Base-by-base conservation (phyloP, 345 rosid genomes). In the Lepidium didymum region DNA sequence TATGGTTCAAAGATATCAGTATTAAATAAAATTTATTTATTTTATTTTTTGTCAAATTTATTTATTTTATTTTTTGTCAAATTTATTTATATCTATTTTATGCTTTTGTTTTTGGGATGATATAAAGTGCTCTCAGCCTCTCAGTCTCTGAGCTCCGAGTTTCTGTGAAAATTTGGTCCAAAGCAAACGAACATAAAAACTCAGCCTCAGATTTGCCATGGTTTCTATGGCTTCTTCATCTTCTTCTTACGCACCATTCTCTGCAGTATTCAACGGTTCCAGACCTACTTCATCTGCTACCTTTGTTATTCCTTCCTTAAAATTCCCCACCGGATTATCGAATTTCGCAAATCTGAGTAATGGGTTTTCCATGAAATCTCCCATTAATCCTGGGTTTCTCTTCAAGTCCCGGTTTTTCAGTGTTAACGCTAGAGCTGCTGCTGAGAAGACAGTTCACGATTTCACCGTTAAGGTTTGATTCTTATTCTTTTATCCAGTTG, bases 381-480 rank as follows among this genome's bases (percentile, higher is more conserved):
- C 75, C 5, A 40, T 40, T 27, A 57, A 60, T 54, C 50, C 73
- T 72, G 79, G 81, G 52, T 70, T 78, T 69, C 64, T 51, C 61
- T 63, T 69, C 62, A 86, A 84, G 44, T 70, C 75, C 15, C 76
- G 73, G 5, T 50, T 72, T 68, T 82, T 78, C 19, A 80, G 68
- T 35, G 83, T 92, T 61, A 64, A 52, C 55, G 91, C 96, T 4
- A 79, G 84, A 79, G 88, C 98, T 15, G 84, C 96, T 38, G 75
- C 93, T 0, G 96, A 82, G 75, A 90, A 86, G 78, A 75, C 82
- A 41, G 61, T 92, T 31, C 74, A 89, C 51, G 91, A 90, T 35
- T 92, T 73, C 83, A 82, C 91, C 33, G 96, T 87, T 13, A 92
- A 89, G 89, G 98, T 89, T 66, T 10, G 23, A 18, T 33, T 47